Evolutionary conservation across 2,329 filamentous ascomycete species (phyloP).

Genomic region (Hypoxylon sp.): DNA sequence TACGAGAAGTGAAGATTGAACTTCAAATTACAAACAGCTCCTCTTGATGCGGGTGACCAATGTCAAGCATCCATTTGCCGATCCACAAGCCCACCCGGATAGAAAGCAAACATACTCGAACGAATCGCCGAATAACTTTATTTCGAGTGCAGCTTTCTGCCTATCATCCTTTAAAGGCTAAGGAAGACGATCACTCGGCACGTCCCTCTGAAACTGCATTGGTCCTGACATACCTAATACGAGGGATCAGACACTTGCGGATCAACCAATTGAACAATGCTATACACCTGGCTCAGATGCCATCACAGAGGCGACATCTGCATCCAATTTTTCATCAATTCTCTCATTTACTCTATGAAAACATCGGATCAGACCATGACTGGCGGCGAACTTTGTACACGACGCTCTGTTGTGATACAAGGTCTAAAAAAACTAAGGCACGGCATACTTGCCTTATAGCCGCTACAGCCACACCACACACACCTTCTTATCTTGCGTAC

Average conservation of each 20-base stretch:
- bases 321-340: not conserved
- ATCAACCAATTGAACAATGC: slow-evolving; percentile 3
- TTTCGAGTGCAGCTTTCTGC: slow-evolving; percentile 8
- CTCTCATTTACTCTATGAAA: not conserved
- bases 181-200: slow-evolving; percentile 21
- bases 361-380: slow-evolving; percentile 9
- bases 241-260: slow-evolving; percentile 1
- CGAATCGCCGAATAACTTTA: slow-evolving; percentile 20
- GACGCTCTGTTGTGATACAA: not conserved
- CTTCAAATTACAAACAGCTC: not conserved
- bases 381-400: not conserved
- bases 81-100: not conserved
- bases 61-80: slow-evolving; percentile 13
- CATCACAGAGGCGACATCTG: slow-evolving; percentile 3
- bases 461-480: not conserved
- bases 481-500: not conserved
- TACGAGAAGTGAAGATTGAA: not conserved
- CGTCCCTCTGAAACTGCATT: slow-evolving; percentile 1
- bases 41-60: not conserved
- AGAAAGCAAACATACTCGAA: slow-evolving; percentile 1
- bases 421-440: not conserved
- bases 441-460: not conserved
- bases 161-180: not conserved
- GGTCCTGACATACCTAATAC: slow-evolving; percentile 10
- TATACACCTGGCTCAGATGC: slow-evolving; percentile 2